Evolutionary conservation across 768 basidiomycete genomes (phyloP).

Genomic region (Clathrus columnatus): DNA sequence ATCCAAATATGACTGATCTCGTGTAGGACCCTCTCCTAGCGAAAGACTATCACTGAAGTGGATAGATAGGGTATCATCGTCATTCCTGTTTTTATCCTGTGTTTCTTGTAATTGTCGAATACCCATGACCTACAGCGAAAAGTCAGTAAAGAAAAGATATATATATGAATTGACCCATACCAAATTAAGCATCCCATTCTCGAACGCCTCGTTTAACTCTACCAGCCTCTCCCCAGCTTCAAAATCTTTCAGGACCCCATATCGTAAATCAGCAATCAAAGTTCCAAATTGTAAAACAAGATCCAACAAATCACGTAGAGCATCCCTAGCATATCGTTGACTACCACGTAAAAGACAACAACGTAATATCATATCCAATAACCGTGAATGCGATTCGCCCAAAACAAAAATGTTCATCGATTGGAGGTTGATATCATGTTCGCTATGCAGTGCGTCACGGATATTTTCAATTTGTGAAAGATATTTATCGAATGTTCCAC

Average conservation of each 20-base stretch:
- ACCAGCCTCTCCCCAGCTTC: neutral
- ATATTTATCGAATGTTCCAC: constrained; percentile 68
- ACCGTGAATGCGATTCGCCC: constrained; percentile 51
- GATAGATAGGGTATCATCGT: neutral
- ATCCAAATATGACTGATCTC: neutral
- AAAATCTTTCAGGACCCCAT: neutral
- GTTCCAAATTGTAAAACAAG: constrained; percentile 59
- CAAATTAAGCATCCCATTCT: neutral
- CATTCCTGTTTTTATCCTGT: neutral
- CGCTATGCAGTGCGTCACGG: constrained; percentile 7
- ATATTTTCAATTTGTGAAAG: constrained; percentile 31
- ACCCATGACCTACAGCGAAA: neutral
- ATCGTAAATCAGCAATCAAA: constrained; percentile 20
- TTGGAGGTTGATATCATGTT: neutral
- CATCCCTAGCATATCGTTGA: constrained; percentile 57
- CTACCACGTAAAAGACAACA: constrained; percentile 48
- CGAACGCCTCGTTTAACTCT: neutral
- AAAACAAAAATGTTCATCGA: constrained; percentile 73
- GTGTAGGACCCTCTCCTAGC: neutral
- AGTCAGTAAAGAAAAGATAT: neutral
- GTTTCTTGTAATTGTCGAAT: constrained; percentile 3
- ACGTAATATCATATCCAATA: constrained; percentile 68
- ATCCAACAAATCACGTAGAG: constrained; percentile 55
- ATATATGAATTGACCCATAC: neutral
- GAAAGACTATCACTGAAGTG: neutral